Evolutionary conservation across 2,329 filamentous ascomycete genomes (phyloP).

Genomic region (Monilinia fructigena): DNA sequence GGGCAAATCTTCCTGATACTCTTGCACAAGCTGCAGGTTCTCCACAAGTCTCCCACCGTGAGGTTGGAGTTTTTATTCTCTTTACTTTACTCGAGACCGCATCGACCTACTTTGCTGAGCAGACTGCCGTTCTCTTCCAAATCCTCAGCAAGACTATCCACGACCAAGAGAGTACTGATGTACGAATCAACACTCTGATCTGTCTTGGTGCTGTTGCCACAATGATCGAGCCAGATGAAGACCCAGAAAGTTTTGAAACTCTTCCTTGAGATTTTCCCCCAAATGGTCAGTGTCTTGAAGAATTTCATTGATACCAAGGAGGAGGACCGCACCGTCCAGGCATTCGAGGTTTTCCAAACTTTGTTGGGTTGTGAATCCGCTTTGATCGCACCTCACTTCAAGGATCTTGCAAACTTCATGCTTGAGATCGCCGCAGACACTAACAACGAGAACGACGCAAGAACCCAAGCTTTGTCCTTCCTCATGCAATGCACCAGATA

Average conservation of each 20-base stretch:
- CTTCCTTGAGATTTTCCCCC: conserved; percentile 78
- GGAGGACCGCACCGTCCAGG: conserved; percentile 83
- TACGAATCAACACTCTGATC: conserved; percentile 91
- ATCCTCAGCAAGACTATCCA: conserved; percentile 85
- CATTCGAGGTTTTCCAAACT: conserved; percentile 96
- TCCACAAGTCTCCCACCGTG: conserved; percentile 72
- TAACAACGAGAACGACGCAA: conserved; percentile 76
- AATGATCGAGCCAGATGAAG: conserved; percentile 84
- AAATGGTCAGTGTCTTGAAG: conserved; percentile 89
- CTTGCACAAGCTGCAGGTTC: conserved; percentile 78
- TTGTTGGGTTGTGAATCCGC: conserved; percentile 86
- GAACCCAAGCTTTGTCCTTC: conserved; percentile 89
- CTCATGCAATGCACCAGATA: conserved; percentile 89
- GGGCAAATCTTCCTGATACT: conserved; percentile 75
- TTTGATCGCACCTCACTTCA: conserved; percentile 80
- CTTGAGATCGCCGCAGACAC: conserved; percentile 78
- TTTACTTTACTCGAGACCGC: conserved; percentile 88
- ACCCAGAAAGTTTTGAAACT: conserved; percentile 67
- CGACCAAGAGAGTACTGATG: conserved; percentile 86
- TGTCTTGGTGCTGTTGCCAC: conserved; percentile 85
- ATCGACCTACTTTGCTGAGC: conserved; percentile 78
- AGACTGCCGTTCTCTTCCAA: conserved; percentile 74
- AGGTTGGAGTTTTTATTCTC: conserved; percentile 89
- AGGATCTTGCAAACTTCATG: conserved; percentile 91
- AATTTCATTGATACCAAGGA: conserved; percentile 74